A percentile compares a stretch with the other conserved stretches of the same genome.
phyloP scores from a whole-genome alignment of 805 yeast genomes.

The Zygoascus flipseniorum region DNA sequence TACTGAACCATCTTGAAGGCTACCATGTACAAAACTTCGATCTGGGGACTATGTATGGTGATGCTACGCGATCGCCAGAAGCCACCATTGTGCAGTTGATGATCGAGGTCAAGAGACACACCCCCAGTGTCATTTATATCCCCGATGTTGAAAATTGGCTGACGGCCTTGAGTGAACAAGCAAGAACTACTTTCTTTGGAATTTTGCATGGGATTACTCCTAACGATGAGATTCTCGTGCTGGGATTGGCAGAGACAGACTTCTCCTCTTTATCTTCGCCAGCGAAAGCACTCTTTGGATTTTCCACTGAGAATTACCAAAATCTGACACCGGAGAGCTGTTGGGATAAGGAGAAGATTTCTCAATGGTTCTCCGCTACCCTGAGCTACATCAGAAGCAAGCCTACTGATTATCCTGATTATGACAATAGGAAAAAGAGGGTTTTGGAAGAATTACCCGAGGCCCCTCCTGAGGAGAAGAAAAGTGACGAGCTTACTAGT shows the following conservation, averaged over 20 bases:
- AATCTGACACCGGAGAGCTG: conserved; percentile 36
- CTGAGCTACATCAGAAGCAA: conserved; percentile 50
- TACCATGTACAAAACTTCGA: conserved; percentile 83
- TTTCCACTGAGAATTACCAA: conserved; percentile 41
- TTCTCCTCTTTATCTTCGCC: conserved; percentile 37
- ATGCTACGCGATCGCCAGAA: conserved; percentile 74
- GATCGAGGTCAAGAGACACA: conserved; percentile 80
- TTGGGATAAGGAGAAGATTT: conserved; percentile 36
- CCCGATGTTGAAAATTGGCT: conserved; percentile 80
- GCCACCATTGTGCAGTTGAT: conserved; percentile 75
- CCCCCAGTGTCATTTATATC: conserved; percentile 75
- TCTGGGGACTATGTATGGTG: conserved; percentile 66
- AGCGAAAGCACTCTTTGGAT: conserved; percentile 50
- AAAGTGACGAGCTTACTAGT: conserved; percentile 16
- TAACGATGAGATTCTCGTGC: conserved; percentile 61
- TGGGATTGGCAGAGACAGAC: conserved; percentile 59
- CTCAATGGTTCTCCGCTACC: conserved; percentile 46
- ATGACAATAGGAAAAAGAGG: conserved; percentile 36
- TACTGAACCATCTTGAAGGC: conserved; percentile 77
- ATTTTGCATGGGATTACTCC: conserved; percentile 60
- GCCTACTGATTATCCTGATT: conserved; percentile 65
- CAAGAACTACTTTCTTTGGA: conserved; percentile 63
- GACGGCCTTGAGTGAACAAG: conserved; percentile 55
- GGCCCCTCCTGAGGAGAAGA: conserved; percentile 23
- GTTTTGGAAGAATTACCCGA: conserved; percentile 34